phyloP scores from a whole-genome alignment of 306 rosid genomes.

The Gastrolobium villosum region DNA sequence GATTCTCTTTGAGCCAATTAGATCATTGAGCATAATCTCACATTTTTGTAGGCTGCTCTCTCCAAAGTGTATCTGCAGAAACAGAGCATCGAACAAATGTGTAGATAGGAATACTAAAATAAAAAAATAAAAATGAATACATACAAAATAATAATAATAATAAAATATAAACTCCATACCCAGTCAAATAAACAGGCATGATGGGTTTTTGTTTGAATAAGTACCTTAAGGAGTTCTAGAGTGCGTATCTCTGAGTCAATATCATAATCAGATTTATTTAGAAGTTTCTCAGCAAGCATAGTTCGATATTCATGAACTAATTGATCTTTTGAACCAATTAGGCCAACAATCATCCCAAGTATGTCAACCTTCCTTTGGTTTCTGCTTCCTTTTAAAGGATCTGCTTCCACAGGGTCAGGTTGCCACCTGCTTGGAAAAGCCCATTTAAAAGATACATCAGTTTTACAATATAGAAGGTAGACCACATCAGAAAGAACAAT shows the following conservation, averaged over 20 bases:
- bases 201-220: constrained; percentile 3
- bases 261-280: constrained; percentile 84
- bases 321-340: constrained; percentile 84
- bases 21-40: constrained; percentile 85
- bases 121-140: background rate
- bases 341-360: constrained; percentile 87
- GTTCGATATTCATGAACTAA: constrained; percentile 82
- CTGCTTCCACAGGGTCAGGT: constrained; percentile 92
- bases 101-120: constrained; percentile 30
- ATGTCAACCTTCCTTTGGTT: constrained; percentile 79
- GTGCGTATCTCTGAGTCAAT: constrained; percentile 85
- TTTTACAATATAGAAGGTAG: background rate
- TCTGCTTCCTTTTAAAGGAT: constrained; percentile 77
- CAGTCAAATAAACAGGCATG: constrained; percentile 14
- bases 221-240: constrained; percentile 81
- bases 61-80: constrained; percentile 79
- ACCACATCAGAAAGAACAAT: background rate
- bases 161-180: constrained; percentile 26
- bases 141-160: background rate
- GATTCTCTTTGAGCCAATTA: constrained; percentile 74
- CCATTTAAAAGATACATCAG: constrained; percentile 30
- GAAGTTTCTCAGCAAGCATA: constrained; percentile 88
- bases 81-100: constrained; percentile 26
- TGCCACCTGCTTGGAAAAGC: constrained; percentile 70
- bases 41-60: constrained; percentile 88